Evolutionary conservation across 257 asterid genomes (phyloP), one percentile per base, ranked within the genome.

Genomic region (Capsicum rhomboideum): DNA sequence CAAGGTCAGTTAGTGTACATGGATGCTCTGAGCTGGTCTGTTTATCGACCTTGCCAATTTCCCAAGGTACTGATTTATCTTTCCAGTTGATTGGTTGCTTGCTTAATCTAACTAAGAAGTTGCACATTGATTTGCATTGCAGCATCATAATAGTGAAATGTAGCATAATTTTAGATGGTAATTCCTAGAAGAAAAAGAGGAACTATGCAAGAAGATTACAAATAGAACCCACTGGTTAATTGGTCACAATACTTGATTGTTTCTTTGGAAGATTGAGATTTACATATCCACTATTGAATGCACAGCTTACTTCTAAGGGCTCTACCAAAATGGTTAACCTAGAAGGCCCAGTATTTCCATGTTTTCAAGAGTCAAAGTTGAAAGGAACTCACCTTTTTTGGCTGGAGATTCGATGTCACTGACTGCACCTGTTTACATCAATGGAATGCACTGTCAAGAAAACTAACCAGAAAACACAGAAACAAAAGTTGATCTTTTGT

Each of bases 1-100:
- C 94, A 0, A 88, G 99, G 89, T 97, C 99, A 18, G 63, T 95
- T 82, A 97, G 99, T 78, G 88, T 97, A 31, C 98, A 97, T 83
- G 98, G 99, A 79, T 97, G 94, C 83, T 90, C 98, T 56, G 97
- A 93, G 86, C 85, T 88, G 91, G 71, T 90, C 68, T 82, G 89
- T 90, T 95, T 93, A 81, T 88, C 97, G 29, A 85, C 95, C 37
- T 86, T 92, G 85, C 86, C 87, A 11, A 87, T 72, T 69, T 82
- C 79, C 53, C 94, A 78, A 78, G 98, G 98, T 95, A 90, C 26
- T 44, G 12, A n/a, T 63, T 64, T 80, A 80, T 20, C 71, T 84
- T 61, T 20, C 54, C 54, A 67, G 34, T 78, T 85, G 37, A 26
- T 44, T 81, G 54, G 56, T 61, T 63, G 56, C 26, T 74, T 69